Conservation (phyloP, 305 asterid species). For the Striga hermonthica region DNA sequence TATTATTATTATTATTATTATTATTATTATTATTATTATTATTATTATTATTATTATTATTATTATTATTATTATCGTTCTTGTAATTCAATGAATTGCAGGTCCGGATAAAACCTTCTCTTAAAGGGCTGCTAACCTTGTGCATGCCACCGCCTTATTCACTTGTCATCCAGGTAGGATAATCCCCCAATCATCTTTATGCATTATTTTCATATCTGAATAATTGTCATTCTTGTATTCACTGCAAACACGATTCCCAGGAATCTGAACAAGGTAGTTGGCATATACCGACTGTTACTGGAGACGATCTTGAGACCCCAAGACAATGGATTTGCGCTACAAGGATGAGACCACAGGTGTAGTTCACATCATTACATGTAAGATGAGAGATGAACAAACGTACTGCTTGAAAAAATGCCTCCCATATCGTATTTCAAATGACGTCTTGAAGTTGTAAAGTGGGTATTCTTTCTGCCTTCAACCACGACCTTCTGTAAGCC, state of each 20-base stretch:
- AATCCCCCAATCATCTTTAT: slow-evolving; percentile 4
- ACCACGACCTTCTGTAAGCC: no score
- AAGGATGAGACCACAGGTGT: slow-evolving; percentile 34
- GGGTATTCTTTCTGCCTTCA: no score
- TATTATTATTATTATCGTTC: background rate
- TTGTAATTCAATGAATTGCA: slow-evolving; percentile 36
- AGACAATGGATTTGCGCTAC: slow-evolving; percentile 85
- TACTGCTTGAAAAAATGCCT: no score
- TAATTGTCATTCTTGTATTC: slow-evolving; percentile 10
- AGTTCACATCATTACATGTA: slow-evolving; percentile 1
- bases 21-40: background rate
- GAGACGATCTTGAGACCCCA: slow-evolving; percentile 79
- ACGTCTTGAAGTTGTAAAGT: no score
- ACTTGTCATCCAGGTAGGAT: slow-evolving; percentile 68
- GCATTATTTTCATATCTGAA: background rate
- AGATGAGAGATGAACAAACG: no score
- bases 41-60: background rate
- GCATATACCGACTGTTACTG: slow-evolving; percentile 77
- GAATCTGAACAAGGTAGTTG: slow-evolving; percentile 84
- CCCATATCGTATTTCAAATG: no score
- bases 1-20: background rate
- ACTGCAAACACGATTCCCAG: slow-evolving; percentile 41
- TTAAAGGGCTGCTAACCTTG: slow-evolving; percentile 41
- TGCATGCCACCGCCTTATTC: slow-evolving; percentile 97
- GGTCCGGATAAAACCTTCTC: slow-evolving; percentile 60